Base-by-base conservation (phyloP, 2,329 filamentous ascomycete species). In the Acrodontium crateriforme region DNA sequence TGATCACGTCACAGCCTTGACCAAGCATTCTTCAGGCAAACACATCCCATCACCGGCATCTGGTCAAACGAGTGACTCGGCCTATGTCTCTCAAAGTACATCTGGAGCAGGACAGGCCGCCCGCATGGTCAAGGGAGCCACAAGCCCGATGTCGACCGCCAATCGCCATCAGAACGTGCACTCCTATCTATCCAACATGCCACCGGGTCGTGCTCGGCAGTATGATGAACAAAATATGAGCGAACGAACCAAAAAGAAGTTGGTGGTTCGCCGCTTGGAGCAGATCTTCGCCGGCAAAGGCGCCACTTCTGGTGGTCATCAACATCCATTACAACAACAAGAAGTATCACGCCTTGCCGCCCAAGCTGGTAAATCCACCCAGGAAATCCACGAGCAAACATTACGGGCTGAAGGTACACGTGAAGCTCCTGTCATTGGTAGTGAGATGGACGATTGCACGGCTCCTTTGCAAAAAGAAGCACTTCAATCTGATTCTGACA, bases 271-370 rank as follows among this genome's bases (percentile, higher is more conserved):
- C 29, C 68, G 79, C 2, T 52, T 91, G 5, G 82, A 91, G 45
- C 78, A 85, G 37, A 63, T 91, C 2, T 91, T 89, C 36, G 83
- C 80, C 0, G 82, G 82, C 3, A 79, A 76, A 45, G 59, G 45
- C 47, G 61, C 54, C 25, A 48, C 45, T 2, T 41, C 51, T 2
- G 59, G 55, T 7, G 53, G 48, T 12, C 61, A 66, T 30, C 58
- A 60, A 8, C 63, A 65, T 29, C 62, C 58, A 11, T 51, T 62
- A n/a, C 67, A 68, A 40, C 67, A 68, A 38, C 60, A 73, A 45
- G 65, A 70, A 39, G 62, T 71, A 2, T 67, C 68, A 2, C 60
- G 65, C 24, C 61, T 60, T n/a, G 68, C 63, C 16, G 67, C 62
- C 10, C 53, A 45, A 8, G 60, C 58, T 3, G 62, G 65, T 30